Evolutionary conservation across 1,284 basidiomycete genomes (phyloP).

Genomic region (Cystobasidiaceae sp.): DNA sequence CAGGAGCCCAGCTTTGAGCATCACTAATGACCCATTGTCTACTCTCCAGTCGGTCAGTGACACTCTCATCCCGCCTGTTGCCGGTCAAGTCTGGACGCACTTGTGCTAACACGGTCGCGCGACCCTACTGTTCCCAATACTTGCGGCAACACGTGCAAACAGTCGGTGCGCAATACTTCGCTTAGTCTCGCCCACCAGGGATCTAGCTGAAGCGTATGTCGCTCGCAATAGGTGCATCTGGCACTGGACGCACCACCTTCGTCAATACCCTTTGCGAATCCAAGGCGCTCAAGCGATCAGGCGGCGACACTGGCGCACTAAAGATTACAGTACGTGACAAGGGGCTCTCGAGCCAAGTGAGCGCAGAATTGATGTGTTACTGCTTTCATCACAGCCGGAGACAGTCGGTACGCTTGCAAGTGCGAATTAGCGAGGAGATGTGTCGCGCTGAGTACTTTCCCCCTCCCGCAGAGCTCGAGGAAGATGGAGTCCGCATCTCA

Average conservation of each 20-base stretch:
- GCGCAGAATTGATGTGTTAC: background rate
- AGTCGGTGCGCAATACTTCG: no score
- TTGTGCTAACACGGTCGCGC: no score
- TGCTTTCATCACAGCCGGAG: background rate
- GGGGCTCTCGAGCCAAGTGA: no score
- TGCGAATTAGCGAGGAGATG: no score
- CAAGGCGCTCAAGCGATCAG: constrained; percentile 15
- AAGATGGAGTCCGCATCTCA: constrained; percentile 96
- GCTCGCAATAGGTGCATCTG: constrained; percentile 75
- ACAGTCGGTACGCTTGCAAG: background rate
- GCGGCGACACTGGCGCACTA: constrained; percentile 7
- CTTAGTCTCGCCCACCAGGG: no score
- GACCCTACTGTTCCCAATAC: no score
- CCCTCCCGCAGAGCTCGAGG: constrained; percentile 86
- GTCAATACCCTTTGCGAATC: constrained; percentile 92
- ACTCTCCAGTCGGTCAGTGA: background rate
- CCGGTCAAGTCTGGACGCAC: no score
- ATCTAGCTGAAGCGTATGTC: no score
- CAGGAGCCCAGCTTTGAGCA: background rate
- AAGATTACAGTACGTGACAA: constrained; percentile 18
- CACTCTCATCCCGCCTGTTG: no score
- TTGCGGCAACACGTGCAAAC: no score
- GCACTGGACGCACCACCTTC: constrained; percentile 93
- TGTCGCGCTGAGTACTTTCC: background rate
- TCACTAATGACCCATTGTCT: background rate